Evolutionary conservation across 768 basidiomycete genomes (phyloP), one percentile per base, ranked within the genome.

Genomic region (Tricholoma matsutake): DNA sequence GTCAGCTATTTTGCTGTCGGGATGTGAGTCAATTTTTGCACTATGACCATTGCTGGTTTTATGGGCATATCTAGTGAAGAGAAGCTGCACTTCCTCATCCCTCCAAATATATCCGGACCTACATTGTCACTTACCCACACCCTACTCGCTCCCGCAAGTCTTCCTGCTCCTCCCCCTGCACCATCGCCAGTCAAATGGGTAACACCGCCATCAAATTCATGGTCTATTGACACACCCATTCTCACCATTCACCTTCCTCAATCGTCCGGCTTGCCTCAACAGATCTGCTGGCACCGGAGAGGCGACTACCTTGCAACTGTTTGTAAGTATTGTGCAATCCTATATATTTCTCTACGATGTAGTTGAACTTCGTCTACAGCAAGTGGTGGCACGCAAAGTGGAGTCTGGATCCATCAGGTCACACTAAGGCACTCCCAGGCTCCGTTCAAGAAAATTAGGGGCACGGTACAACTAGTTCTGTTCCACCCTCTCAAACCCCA

Each of bases 241-340:
- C 75, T 94, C 54, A 85, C 83, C 6, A 71, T 91, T 58, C 77
- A 76, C 43, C 73, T 94, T 45, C 89, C 88, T 4, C 67, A 83
- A 6, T 81, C 82, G 8, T 88, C 92, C 32, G 90, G 91, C 4
- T 67, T 85, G 43, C 84, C 90, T 5, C 90, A 84, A 67, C 93
- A 97, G 70, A 79, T 98, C 9, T 76, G 88, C 37, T 98, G 96
- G 94, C 97, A 99, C 73, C 82, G 91, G 56, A 86, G 88, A 69
- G 97, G 97, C 54, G 97, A 99, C 72, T 99, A 99, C 70, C 79
- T 99, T 65, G 89, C 96, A 51, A 92, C 92, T 54, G 94, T 98
- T 61, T 91, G 96, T 98, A 71, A 75, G 94, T 88, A 22, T 29
- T 34, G 55, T 63, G 22, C 4, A 58, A 13, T 41, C 14, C 37